Evolutionary conservation across 768 basidiomycete species (phyloP).

Genomic region (Amanita pseudoporphyria): DNA sequence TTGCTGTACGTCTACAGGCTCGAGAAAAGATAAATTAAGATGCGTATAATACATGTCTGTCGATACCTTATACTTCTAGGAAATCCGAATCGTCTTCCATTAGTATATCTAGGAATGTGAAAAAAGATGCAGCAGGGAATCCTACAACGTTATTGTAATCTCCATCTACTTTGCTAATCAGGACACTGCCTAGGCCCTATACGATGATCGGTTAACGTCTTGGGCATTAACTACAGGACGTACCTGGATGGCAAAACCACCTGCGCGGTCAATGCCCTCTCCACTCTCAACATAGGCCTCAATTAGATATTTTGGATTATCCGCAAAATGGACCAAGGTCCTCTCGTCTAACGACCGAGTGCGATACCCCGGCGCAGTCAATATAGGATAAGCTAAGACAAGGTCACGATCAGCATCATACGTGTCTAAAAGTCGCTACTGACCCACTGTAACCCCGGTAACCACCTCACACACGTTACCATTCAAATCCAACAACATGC

Average conservation of each 20-base stretch:
- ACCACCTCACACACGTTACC: constrained; percentile 87
- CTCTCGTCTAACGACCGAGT: constrained; percentile 64
- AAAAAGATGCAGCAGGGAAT: constrained; percentile 83
- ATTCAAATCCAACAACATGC: constrained; percentile 83
- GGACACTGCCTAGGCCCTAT: constrained; percentile 71
- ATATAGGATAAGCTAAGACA: constrained; percentile 57
- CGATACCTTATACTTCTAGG: constrained; percentile 26
- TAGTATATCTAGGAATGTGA: constrained; percentile 59
- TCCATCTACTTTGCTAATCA: constrained; percentile 81
- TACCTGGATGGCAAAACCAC: constrained; percentile 93
- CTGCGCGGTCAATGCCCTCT: constrained; percentile 83
- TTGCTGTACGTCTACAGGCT: neutral
- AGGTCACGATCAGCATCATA: neutral
- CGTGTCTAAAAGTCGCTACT: constrained; percentile 12
- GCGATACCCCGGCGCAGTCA: constrained; percentile 67
- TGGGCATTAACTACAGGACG: constrained; percentile 8
- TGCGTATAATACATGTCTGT: neutral
- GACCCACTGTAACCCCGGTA: constrained; percentile 81
- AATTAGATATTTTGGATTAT: constrained; percentile 48
- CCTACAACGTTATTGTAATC: constrained; percentile 90
- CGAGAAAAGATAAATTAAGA: neutral
- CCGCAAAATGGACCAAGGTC: constrained; percentile 66
- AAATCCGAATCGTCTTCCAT: constrained; percentile 74
- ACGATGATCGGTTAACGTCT: neutral
- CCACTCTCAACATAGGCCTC: constrained; percentile 77